Percentiles rank a stretch among this genome's conserved stretches.
These are phyloP conservation scores for Ascomycota sp. DNA, from an alignment of 2,329 filamentous ascomycete genomes.

Conservation along the genomic window DNA sequence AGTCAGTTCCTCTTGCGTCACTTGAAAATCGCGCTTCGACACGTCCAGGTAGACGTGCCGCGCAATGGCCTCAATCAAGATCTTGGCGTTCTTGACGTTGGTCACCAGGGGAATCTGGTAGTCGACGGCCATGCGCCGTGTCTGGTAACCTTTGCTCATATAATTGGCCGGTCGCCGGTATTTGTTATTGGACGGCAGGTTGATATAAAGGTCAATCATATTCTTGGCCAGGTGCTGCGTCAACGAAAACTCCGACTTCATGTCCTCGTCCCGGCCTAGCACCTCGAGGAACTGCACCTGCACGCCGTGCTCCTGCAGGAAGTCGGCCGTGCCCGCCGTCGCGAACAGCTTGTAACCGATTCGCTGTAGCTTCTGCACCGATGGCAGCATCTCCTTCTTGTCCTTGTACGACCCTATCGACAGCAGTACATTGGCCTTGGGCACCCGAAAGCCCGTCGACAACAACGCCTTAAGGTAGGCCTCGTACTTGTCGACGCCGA, in stretches of 20 bases:
- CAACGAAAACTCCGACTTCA: conserved; percentile 89
- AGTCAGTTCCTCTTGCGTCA: conserved; percentile 62
- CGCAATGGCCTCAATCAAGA: conserved; percentile 82
- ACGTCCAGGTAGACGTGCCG: conserved; percentile 75
- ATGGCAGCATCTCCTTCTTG: conserved; percentile 91
- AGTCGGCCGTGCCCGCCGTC: conserved; percentile 90
- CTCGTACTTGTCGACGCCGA: conserved; percentile 89
- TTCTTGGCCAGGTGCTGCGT: conserved; percentile 95
- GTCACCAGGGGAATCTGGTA: conserved; percentile 93
- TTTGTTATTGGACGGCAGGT: conserved; percentile 94
- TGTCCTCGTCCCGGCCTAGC: conserved; percentile 58
- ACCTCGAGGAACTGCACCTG: conserved; percentile 87
- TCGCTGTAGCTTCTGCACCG: conserved; percentile 71
- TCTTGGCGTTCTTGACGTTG: conserved; percentile 98
- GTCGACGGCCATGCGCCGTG: conserved; percentile 92
- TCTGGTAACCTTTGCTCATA: conserved; percentile 94
- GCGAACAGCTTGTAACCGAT: conserved; percentile 92
- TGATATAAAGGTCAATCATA: conserved; percentile 97
- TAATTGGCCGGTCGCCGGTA: conserved; percentile 94
- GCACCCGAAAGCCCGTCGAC: conserved; percentile 89
- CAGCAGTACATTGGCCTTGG: conserved; percentile 83
- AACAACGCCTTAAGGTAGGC: conserved; percentile 92
- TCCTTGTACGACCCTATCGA: conserved; percentile 97
- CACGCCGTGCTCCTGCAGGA: conserved; percentile 80
- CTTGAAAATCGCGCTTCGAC: conserved; percentile 72